Evolutionary conservation across 2,329 filamentous ascomycete species (phyloP), one percentile per base, ranked within the genome.

Genomic region (Cladosporium sphaerospermum): DNA sequence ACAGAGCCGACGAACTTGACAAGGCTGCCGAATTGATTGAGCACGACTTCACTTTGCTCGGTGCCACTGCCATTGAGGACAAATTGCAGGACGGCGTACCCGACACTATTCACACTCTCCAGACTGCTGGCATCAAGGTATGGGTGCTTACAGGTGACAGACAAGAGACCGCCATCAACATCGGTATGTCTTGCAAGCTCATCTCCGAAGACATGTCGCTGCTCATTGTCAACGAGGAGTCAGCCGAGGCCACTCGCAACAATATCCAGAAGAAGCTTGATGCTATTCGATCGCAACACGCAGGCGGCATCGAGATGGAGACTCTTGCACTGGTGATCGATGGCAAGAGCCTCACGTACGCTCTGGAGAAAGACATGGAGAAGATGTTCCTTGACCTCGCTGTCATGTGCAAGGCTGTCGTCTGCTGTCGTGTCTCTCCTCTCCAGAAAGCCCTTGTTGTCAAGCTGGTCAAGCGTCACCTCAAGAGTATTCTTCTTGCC

Each of bases 161-260:
- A 64, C 95, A 99, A 72, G 93, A 99, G 72, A 99, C 93, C 28
- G 93, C 93, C 53, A 99, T 99, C 80, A 99, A 99, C 70, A 99
- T 99, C 61, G 93, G 95, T 59, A 99, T 99, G 93, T 96, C 90
- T 69, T 99, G 93, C 74, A 97, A 97, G 73, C 80, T 99, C 46
- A 89, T 99, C 56, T 96, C 90, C 61, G 93, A 99, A 71, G 95
- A 99, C 64, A 99, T 99, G 93, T 96, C 93, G 66, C 79, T 99
- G 9, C 76, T 99, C 52, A 96, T 99, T 62, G 81, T 99, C 65
- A 99, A 99, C 65, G 93, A 99, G 67, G 91, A 97, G 62, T 80
- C 75, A 45, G 79, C 89, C 11, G 76, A 79, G 34, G 88, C 83
- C 4, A 97, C 93, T 3, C 80, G 88, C 47, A 87, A 93, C 65